Evolutionary conservation across 2,329 filamentous ascomycete species (phyloP).

Genomic region (Fusarium burgessii): DNA sequence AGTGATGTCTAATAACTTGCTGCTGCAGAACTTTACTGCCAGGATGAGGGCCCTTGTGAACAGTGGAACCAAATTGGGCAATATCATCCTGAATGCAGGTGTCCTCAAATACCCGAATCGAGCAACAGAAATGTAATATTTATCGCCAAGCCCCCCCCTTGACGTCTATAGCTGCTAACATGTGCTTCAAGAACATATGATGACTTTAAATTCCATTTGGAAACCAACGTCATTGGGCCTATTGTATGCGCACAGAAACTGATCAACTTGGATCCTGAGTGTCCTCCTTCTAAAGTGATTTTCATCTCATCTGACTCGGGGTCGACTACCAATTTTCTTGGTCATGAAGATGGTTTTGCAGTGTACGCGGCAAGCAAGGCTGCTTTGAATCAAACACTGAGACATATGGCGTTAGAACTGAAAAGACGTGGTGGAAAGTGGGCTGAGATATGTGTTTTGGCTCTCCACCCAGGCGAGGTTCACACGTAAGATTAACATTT

Average conservation of each 20-base stretch:
- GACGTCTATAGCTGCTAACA: neutral
- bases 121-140: neutral
- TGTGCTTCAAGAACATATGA: neutral
- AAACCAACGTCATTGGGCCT: neutral
- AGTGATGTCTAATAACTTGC: fast-evolving
- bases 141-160: fast-evolving
- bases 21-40: neutral
- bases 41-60: fast-evolving
- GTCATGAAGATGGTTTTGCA: neutral
- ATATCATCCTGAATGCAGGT: neutral
- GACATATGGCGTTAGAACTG: neutral
- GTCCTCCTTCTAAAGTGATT: neutral
- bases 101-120: neutral
- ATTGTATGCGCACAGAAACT: neutral
- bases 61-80: neutral
- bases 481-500: neutral
- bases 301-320: conserved; percentile 1
- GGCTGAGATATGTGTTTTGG: neutral
- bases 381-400: neutral
- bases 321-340: neutral
- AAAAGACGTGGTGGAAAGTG: neutral
- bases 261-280: fast-evolving
- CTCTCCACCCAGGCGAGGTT: neutral
- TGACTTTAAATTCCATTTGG: neutral
- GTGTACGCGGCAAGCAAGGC: neutral